These are phyloP conservation scores for Penicillium pulvis DNA, from an alignment of 495 filamentous ascomycete genomes.

Conservation along the genomic window DNA sequence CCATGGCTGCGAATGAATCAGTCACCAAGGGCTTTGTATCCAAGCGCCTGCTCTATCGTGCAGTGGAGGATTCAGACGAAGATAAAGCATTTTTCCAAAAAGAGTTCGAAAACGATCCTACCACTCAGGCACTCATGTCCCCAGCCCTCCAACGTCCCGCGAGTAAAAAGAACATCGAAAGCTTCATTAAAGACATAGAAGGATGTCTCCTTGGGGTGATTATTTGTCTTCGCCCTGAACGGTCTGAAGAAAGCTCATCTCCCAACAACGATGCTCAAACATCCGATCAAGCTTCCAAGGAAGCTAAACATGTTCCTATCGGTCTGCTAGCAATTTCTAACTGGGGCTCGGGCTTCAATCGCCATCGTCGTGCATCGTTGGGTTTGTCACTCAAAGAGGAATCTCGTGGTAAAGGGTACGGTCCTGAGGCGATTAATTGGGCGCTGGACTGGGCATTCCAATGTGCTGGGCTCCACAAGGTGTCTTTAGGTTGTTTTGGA, in stretches of 20 bases:
- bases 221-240: not conserved
- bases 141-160: not conserved
- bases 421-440: slow-evolving; percentile 55
- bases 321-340: not conserved
- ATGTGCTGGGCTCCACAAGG: not conserved
- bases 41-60: slow-evolving; percentile 12
- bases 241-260: not conserved
- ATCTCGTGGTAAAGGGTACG: slow-evolving; percentile 54
- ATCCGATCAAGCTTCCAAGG: not conserved
- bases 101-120: not conserved
- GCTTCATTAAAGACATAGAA: not conserved
- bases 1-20: not conserved
- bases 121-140: not conserved
- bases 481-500: slow-evolving; percentile 1
- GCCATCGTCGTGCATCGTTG: slow-evolving; percentile 47
- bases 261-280: not conserved
- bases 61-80: slow-evolving; percentile 12
- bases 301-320: not conserved
- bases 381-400: slow-evolving; percentile 39
- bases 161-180: not conserved
- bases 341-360: slow-evolving; percentile 6
- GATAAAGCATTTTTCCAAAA: slow-evolving; percentile 11
- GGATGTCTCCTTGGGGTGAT: not conserved
- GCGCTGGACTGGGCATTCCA: slow-evolving; percentile 36
- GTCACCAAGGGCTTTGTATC: not conserved